Evolutionary conservation across 371 early-diverging fungal species (phyloP).

Genomic region (Lichtheimia ornata): DNA sequence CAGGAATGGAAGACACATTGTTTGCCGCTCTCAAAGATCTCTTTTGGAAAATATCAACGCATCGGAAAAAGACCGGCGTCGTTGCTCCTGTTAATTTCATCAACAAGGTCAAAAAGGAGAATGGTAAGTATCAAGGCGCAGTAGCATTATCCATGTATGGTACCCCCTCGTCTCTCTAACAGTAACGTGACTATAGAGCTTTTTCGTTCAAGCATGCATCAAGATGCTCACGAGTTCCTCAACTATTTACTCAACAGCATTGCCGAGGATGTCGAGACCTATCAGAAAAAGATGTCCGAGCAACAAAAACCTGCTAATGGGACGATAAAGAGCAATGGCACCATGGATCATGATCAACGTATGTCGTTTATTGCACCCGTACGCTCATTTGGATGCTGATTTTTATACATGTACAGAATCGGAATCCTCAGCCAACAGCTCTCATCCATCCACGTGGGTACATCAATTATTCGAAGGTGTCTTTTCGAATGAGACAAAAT

Average conservation of each 20-base stretch:
- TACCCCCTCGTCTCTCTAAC: too few relatives aligned
- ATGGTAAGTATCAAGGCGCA: constrained; percentile 61
- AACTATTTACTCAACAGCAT: constrained; percentile 92
- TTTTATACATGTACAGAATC: constrained; percentile 9
- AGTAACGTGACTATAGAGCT: constrained; percentile 58
- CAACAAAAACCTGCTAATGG: constrained; percentile 12
- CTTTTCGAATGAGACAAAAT: constrained; percentile 94
- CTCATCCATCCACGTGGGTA: constrained; percentile 78
- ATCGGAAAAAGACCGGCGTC: constrained; percentile 83
- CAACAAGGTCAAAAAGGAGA: constrained; percentile 83
- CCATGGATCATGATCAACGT: too few relatives aligned
- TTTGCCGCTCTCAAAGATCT: constrained; percentile 86
- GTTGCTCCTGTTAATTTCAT: constrained; percentile 89
- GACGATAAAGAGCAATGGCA: constrained; percentile 1
- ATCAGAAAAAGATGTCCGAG: constrained; percentile 41
- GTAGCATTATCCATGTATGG: not conserved
- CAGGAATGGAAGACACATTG: constrained; percentile 77
- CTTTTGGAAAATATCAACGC: constrained; percentile 81
- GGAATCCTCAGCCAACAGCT: constrained; percentile 14
- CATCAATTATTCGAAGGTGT: constrained; percentile 95
- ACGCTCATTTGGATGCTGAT: too few relatives aligned
- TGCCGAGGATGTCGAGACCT: constrained; percentile 79
- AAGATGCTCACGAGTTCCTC: constrained; percentile 97
- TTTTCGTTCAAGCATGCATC: constrained; percentile 92
- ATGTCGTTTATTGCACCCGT: too few relatives aligned